Percentiles rank a stretch among this genome's conserved stretches.
Evolutionary conservation across 371 early-diverging fungal species (phyloP).

Genomic region (Dinochytrium kinnereticum): DNA sequence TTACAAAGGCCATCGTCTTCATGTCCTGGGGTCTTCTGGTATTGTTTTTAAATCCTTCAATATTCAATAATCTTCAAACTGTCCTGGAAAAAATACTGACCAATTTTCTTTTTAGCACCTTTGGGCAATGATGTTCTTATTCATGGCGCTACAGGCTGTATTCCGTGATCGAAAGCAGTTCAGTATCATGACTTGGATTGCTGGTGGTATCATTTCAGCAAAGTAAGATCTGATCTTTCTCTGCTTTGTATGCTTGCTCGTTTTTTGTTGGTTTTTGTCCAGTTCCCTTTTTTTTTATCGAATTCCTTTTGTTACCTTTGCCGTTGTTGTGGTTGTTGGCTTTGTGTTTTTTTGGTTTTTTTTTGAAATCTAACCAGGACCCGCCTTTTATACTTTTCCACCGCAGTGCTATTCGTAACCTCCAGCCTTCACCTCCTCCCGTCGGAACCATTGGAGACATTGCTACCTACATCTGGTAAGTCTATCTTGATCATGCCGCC

Average conservation of each 20-base stretch:
- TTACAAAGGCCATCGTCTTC: neutral
- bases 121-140: neutral
- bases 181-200: conserved; percentile 4
- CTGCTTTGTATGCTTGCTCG: neutral
- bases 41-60: too few relatives aligned
- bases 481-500: neutral
- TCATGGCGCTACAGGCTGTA: neutral
- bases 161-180: neutral
- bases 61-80: neutral
- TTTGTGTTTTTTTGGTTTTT: too few relatives aligned
- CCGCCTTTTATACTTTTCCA: too few relatives aligned
- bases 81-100: neutral
- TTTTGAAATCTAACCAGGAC: too few relatives aligned
- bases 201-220: neutral
- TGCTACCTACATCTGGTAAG: conserved; percentile 12
- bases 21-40: conserved; percentile 4
- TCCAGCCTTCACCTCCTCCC: neutral
- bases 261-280: neutral
- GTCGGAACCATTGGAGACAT: conserved; percentile 1
- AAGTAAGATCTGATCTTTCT: neutral
- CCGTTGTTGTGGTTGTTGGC: neutral
- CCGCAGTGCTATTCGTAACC: conserved; percentile 1
- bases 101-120: neutral
- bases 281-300: conserved; percentile 3
- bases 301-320: neutral